A percentile compares a stretch with the other conserved stretches of the same genome.
Conservation (phyloP, 2,329 filamentous ascomycete genomes). For the Ophiostoma quercus region DNA sequence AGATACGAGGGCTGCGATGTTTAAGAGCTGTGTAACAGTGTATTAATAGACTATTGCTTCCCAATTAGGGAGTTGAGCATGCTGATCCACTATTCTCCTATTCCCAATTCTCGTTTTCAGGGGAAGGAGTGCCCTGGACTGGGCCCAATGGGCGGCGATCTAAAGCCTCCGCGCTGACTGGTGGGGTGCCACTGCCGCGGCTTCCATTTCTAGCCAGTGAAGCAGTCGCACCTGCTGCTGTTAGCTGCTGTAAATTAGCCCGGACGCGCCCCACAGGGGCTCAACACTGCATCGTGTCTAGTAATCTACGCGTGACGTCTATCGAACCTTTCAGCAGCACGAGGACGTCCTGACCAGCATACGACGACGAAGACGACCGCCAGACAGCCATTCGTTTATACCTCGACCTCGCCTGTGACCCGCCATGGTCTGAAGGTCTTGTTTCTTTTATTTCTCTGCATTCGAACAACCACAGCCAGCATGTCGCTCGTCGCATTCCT, state of each 20-base stretch:
- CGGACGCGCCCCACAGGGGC: not conserved
- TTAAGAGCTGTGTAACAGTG: not conserved
- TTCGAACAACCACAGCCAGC: constrained; percentile 1
- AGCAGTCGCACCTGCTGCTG: not conserved
- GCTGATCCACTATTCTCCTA: constrained; percentile 4
- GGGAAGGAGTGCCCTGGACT: not conserved
- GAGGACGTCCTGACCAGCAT: not conserved
- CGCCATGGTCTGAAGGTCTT: constrained; percentile 18
- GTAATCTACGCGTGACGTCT: constrained; percentile 13
- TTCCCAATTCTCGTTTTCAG: not conserved
- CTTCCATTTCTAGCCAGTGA: not conserved
- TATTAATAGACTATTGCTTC: not conserved
- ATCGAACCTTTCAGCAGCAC: not conserved
- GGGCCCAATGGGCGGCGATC: not conserved
- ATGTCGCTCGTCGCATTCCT: constrained; percentile 42
- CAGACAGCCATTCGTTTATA: not conserved
- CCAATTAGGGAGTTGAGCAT: not conserved
- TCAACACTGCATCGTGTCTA: constrained; percentile 14
- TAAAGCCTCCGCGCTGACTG: constrained; percentile 21
- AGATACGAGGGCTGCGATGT: not conserved
- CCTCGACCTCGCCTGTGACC: not conserved
- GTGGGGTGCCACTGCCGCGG: constrained; percentile 16
- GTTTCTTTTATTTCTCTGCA: constrained; percentile 7
- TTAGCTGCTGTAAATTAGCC: not conserved
- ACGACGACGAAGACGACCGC: not conserved